These are phyloP conservation scores for Salvia splendens DNA, from an alignment of 257 asterid genomes.

Conservation along the genomic window DNA sequence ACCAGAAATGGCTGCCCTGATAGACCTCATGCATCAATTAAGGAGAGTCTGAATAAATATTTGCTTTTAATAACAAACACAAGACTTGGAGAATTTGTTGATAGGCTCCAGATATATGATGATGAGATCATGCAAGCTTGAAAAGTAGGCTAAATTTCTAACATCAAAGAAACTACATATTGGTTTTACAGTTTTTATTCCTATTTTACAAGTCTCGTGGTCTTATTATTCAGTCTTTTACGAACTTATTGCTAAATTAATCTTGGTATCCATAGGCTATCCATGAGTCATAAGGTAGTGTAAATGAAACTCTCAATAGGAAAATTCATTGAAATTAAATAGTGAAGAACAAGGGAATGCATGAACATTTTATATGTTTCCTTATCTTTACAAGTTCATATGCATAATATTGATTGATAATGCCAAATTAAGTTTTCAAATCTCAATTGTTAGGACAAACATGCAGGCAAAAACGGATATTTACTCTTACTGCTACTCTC, in stretches of 20 bases:
- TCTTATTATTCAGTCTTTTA: neutral
- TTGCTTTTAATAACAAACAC: neutral
- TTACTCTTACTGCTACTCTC: neutral
- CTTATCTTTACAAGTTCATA: neutral
- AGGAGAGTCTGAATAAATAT: neutral
- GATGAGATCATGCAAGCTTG: neutral
- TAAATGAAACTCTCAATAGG: neutral
- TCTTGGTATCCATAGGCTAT: neutral
- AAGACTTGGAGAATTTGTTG: neutral
- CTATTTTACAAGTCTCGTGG: neutral
- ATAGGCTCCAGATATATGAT: neutral
- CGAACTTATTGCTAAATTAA: neutral
- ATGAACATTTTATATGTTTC: neutral
- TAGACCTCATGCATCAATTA: neutral
- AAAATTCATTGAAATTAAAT: neutral
- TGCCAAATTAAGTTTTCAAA: neutral
- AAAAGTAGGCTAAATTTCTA: neutral
- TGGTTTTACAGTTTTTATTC: neutral
- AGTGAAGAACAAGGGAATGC: neutral
- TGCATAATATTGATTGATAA: neutral
- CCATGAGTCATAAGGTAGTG: neutral
- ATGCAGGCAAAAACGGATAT: slow-evolving; percentile 9
- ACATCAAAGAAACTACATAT: neutral
- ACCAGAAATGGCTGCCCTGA: neutral
- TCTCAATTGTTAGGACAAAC: slow-evolving; percentile 14